A percentile compares a stretch with the other conserved stretches of the same genome.
Conservation (phyloP, 108 stramenopile species). For the Schizochytrium sp. region DNA sequence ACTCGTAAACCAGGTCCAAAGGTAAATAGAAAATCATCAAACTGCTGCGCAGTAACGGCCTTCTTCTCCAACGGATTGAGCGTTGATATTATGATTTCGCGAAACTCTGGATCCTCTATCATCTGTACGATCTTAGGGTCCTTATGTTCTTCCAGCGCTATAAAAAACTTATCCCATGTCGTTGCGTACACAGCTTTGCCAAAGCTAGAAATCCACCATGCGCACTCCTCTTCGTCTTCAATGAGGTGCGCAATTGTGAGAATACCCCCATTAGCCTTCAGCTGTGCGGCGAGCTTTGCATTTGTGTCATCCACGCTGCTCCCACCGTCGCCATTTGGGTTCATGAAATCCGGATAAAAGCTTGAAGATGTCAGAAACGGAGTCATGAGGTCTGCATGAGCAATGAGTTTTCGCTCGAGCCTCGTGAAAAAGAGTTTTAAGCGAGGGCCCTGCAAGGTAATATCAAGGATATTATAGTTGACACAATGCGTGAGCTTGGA, state of each 20-base stretch:
- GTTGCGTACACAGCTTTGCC: not conserved
- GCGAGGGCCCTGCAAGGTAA: not conserved
- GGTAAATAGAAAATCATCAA: constrained; percentile 9
- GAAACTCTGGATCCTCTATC: no score
- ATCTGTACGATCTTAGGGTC: not conserved
- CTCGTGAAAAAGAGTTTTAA: constrained; percentile 6
- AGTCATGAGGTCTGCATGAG: not conserved
- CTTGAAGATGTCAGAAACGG: not conserved
- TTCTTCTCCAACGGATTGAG: not conserved
- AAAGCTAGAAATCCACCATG: not conserved
- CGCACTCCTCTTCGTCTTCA: constrained; percentile 12
- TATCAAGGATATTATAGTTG: not conserved
- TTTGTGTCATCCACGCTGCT: not conserved
- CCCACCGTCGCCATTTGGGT: not conserved
- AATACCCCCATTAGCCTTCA: not conserved
- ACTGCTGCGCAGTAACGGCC: not conserved
- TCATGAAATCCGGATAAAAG: not conserved
- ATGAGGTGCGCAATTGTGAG: not conserved
- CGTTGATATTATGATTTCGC: not conserved
- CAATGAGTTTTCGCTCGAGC: not conserved
- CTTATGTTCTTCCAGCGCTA: not conserved
- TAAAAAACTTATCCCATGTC: not conserved
- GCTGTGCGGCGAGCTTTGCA: not conserved
- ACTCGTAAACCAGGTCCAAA: constrained; percentile 36
- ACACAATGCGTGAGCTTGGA: not conserved